These are phyloP conservation scores for Ascochyta koolunga DNA, from an alignment of 2,329 filamentous ascomycete genomes.

Conservation along the genomic window DNA sequence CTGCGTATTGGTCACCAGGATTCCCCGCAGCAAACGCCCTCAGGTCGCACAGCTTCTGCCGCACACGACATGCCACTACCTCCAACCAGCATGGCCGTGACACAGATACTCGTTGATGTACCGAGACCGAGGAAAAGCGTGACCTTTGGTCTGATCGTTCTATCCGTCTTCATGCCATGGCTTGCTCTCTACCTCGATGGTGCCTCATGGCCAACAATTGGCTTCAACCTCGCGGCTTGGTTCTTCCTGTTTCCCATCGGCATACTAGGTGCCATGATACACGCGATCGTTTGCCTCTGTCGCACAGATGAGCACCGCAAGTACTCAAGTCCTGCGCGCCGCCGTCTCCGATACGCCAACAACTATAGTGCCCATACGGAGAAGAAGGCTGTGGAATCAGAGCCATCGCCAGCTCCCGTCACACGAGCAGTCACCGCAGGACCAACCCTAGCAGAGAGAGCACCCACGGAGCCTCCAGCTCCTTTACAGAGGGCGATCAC, in stretches of 20 bases:
- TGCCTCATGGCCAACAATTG: conserved; percentile 7
- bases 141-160: conserved; percentile 17
- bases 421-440: neutral
- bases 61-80: neutral
- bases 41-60: neutral
- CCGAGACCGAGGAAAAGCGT: conserved; percentile 12
- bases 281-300: conserved; percentile 21
- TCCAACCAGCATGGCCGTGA: conserved; percentile 3
- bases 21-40: neutral
- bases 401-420: neutral
- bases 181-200: conserved; percentile 31
- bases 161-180: conserved; percentile 23
- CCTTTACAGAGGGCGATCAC: neutral
- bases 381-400: neutral
- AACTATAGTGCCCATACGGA: neutral
- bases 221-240: conserved; percentile 12
- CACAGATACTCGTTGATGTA: conserved; percentile 6
- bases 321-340: conserved; percentile 11
- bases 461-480: conserved; percentile 1
- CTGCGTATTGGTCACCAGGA: conserved; percentile 3
- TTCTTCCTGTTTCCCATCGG: conserved; percentile 7
- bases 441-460: neutral
- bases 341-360: conserved; percentile 10
- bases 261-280: conserved; percentile 2
- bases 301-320: conserved; percentile 12